These are phyloP conservation scores for Xylariaceae sp. DNA, from an alignment of 2,329 filamentous ascomycete species.

Conservation along the genomic window DNA sequence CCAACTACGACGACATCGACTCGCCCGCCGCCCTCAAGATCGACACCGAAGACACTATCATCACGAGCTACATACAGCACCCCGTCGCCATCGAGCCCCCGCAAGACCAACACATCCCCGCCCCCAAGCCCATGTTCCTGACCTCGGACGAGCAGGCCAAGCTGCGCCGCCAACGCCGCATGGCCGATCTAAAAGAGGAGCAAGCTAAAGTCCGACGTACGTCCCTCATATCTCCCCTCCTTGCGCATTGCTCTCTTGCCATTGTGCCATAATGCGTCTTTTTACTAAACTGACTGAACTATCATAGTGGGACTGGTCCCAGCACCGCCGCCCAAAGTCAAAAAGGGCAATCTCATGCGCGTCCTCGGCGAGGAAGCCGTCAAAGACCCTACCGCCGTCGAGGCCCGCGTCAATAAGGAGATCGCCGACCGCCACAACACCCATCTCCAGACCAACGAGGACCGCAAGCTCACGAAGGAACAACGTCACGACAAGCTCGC, in stretches of 20 bases:
- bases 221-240: neutral
- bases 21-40: constrained; percentile 67
- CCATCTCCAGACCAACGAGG: constrained; percentile 76
- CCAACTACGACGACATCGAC: constrained; percentile 69
- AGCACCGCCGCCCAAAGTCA: constrained; percentile 90
- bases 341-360: constrained; percentile 96
- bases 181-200: constrained; percentile 90
- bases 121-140: constrained; percentile 85
- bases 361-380: constrained; percentile 88
- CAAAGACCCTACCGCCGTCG: constrained; percentile 94
- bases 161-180: constrained; percentile 80
- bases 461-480: constrained; percentile 84
- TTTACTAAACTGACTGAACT: neutral
- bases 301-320: constrained; percentile 70
- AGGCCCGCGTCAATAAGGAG: constrained; percentile 87
- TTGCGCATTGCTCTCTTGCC: neutral
- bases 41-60: constrained; percentile 73
- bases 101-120: constrained; percentile 76
- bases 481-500: constrained; percentile 79
- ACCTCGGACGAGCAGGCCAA: constrained; percentile 90
- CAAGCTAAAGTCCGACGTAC: constrained; percentile 81
- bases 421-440: constrained; percentile 80
- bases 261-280: too few relatives aligned
- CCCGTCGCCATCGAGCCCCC: constrained; percentile 87
- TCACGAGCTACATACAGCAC: constrained; percentile 89